phyloP scores from a whole-genome alignment of 371 early-diverging fungal species.

The Mortierella polycephala region DNA sequence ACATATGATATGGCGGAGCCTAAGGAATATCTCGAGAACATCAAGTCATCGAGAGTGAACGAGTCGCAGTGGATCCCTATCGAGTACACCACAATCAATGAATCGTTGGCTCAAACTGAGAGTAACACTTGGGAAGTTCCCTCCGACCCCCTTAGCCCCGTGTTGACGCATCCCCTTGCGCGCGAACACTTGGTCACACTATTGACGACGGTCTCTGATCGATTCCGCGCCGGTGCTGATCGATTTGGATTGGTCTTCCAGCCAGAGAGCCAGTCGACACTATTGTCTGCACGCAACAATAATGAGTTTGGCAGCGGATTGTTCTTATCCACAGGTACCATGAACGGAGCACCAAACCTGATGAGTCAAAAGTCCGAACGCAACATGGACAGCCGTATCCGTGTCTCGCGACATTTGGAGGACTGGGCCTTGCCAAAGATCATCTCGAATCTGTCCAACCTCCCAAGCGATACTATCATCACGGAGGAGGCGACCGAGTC shows the following conservation, averaged over 20 bases:
- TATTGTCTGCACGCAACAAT: conserved; percentile 7
- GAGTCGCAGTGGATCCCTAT: conserved; percentile 48
- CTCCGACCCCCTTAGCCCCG: conserved; percentile 29
- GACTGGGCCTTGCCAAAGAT: conserved; percentile 43
- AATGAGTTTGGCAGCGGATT: conserved; percentile 13
- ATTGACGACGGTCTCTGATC: conserved; percentile 48
- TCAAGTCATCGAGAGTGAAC: conserved; percentile 34
- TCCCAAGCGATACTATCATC: conserved; percentile 25
- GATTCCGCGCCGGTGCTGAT: conserved; percentile 51
- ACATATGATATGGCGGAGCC: conserved; percentile 41
- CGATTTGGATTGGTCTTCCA: conserved; percentile 27
- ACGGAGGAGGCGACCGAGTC: conserved; percentile 13
- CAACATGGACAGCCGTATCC: conserved; percentile 38
- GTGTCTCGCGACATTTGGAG: conserved; percentile 41
- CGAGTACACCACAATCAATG: conserved; percentile 35
- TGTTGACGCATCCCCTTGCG: conserved; percentile 45
- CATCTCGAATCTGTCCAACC: conserved; percentile 10
- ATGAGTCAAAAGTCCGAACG: conserved; percentile 32
- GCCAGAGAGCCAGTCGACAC: conserved; percentile 25
- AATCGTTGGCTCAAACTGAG: conserved; percentile 23
- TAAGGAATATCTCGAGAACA: conserved; percentile 39
- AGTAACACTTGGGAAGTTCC: conserved; percentile 33
- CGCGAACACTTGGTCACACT: conserved; percentile 49
- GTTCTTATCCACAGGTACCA: conserved; percentile 15
- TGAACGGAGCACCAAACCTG: conserved; percentile 16